Evolutionary conservation across 306 rosid species (phyloP).

Genomic region (Comarum palustre): DNA sequence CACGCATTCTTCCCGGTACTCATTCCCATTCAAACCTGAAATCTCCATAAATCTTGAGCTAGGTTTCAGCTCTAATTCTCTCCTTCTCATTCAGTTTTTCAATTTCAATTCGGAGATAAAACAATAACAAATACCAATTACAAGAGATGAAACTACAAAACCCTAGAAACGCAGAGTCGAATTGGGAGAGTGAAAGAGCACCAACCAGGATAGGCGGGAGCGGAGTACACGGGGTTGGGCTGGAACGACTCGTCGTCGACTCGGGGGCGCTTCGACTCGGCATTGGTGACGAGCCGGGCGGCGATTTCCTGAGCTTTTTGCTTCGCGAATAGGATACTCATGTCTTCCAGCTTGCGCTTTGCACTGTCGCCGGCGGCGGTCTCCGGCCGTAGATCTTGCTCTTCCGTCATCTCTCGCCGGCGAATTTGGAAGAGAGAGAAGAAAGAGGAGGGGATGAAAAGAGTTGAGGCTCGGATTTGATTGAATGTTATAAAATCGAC

Average conservation of each 20-base stretch:
- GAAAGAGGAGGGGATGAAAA: conserved; percentile 7
- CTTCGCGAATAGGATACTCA: conserved; percentile 37
- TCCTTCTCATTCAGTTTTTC: neutral
- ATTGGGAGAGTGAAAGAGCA: neutral
- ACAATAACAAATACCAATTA: neutral
- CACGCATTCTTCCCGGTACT: neutral
- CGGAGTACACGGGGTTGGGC: conserved; percentile 15
- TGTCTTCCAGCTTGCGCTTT: conserved; percentile 52
- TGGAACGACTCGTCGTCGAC: conserved; percentile 26
- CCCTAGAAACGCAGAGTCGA: conserved; percentile 31
- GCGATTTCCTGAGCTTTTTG: conserved; percentile 55
- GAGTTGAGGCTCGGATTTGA: neutral
- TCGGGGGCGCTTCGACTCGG: conserved; percentile 51
- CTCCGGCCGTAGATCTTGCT: conserved; percentile 15
- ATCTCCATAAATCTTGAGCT: neutral
- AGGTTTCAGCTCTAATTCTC: neutral
- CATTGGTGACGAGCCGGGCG: conserved; percentile 40
- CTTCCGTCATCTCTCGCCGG: conserved; percentile 34
- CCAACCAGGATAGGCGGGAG: conserved; percentile 40
- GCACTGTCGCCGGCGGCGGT: conserved; percentile 7
- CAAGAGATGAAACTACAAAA: neutral
- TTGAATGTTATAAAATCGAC: neutral
- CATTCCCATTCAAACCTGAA: neutral
- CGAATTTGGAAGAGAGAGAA: neutral
- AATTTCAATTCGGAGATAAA: neutral